Evolutionary conservation across 192 early-diverging fungal genomes (phyloP).

Genomic region (Coemansia sp.): DNA sequence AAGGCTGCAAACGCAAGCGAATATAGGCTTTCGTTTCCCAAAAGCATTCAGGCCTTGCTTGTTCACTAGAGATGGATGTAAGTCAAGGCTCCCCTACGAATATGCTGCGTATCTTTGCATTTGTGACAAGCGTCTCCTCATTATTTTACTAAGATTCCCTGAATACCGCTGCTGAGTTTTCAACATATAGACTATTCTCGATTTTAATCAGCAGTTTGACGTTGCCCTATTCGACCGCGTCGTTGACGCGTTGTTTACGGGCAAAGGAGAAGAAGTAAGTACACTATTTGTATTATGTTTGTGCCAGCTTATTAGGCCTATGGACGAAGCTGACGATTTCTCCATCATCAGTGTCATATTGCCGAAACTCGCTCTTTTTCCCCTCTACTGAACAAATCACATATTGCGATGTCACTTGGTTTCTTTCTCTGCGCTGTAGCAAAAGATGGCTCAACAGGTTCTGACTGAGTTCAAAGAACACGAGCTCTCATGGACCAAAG

Average conservation of each 20-base stretch:
- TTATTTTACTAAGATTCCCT: too few species aligned
- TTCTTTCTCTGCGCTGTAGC: conserved; percentile 57
- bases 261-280: conserved; percentile 74
- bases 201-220: conserved; percentile 88
- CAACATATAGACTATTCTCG: conserved; percentile 67
- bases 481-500: conserved; percentile 93
- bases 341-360: neutral
- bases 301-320: neutral
- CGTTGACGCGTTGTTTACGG: conserved; percentile 77
- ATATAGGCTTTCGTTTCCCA: neutral
- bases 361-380: neutral
- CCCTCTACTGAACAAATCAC: neutral
- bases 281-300: neutral
- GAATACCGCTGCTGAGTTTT: too few species aligned
- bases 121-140: too few species aligned
- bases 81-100: neutral
- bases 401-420: neutral
- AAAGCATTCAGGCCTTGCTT: neutral
- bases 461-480: conserved; percentile 94
- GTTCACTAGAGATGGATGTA: neutral
- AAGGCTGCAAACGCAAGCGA: neutral
- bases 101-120: neutral
- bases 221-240: conserved; percentile 84
- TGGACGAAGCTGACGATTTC: neutral
- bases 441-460: conserved; percentile 79